Evolutionary conservation across 768 basidiomycete species (phyloP), one percentile per base, ranked within the genome.

Genomic region (Hydnomerulius pinastri): DNA sequence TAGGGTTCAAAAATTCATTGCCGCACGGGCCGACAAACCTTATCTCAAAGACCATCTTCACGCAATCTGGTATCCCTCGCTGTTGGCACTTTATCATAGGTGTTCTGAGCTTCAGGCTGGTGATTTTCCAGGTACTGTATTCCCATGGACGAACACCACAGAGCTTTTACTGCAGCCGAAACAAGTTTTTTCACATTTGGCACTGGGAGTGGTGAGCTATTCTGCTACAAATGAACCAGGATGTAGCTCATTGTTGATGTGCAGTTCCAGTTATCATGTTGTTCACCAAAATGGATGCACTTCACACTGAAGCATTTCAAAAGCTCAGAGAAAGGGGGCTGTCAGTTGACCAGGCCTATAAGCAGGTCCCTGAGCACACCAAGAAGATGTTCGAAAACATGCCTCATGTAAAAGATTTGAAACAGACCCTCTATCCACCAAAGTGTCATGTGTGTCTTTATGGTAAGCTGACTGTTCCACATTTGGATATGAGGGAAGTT

Each of bases 251-350:
- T 55, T 49, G n/a, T 28, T 12, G 29, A 4, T 4, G 6, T 27
- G 24, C 38, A 74, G 73, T 73, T 24, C 72, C 73, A 2, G 64
- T 73, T 5, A 57, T 74, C 15, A 62, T 64, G 1, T 36, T 74
- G 21, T 71, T 74, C 52, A 73, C 69, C 0, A 73, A 73, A 49
- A 65, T 67, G 27, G 73, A 73, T 43, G 63, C 55, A n/a, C 46
- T 69, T 4, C 45, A 63, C 21, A 41, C 11, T 23, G 41, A 54
- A 32, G 58, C 59, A 41, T 64, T 50, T 20, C 32, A 52, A 17
- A 12, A 39, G 28, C 43, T 59, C 15, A 23, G 45, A 28, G 32
- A 50, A 21, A 35, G 59, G 4, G 56, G 58, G 10, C 9, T 51
- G 28, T 51, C 44, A 27, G n/a, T 27, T 23, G 15, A 55, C 11